Evolutionary conservation across 768 basidiomycete genomes (phyloP).

Genomic region (Xerocomus brunneocitrinus): DNA sequence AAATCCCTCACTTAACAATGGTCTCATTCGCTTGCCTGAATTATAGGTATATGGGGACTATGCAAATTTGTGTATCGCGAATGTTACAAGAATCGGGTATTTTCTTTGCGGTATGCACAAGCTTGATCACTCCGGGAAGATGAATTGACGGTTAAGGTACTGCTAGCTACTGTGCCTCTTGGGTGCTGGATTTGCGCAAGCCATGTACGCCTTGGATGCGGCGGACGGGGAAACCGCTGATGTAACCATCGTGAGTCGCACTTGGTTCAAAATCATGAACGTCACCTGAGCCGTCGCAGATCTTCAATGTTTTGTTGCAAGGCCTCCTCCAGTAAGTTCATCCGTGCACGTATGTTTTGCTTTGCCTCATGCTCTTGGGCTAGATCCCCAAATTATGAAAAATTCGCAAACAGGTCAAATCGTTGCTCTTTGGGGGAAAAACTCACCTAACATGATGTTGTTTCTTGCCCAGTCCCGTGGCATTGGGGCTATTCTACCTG

Average conservation of each 20-base stretch:
- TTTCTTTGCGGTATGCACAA: slow-evolving; percentile 71
- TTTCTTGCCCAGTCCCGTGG: slow-evolving; percentile 39
- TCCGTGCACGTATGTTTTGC: not conserved
- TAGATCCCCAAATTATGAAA: slow-evolving; percentile 65
- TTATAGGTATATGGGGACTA: slow-evolving; percentile 75
- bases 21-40: not conserved
- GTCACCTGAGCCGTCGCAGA: slow-evolving; percentile 32
- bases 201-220: slow-evolving; percentile 84
- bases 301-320: slow-evolving; percentile 72
- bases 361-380: not conserved
- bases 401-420: slow-evolving; percentile 46
- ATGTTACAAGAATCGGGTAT: slow-evolving; percentile 94
- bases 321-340: slow-evolving; percentile 64
- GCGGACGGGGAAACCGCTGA: slow-evolving; percentile 75
- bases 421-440: not conserved
- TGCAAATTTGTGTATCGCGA: slow-evolving; percentile 90
- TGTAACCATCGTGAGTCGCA: slow-evolving; percentile 40
- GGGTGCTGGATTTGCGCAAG: slow-evolving; percentile 80
- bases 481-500: slow-evolving; percentile 77
- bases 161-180: slow-evolving; percentile 74
- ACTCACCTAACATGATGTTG: not conserved
- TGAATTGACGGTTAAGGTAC: not conserved
- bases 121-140: not conserved
- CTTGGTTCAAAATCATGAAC: not conserved
- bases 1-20: not conserved